phyloP scores from a whole-genome alignment of 257 asterid genomes.

The Oldenlandia corymbosa region DNA sequence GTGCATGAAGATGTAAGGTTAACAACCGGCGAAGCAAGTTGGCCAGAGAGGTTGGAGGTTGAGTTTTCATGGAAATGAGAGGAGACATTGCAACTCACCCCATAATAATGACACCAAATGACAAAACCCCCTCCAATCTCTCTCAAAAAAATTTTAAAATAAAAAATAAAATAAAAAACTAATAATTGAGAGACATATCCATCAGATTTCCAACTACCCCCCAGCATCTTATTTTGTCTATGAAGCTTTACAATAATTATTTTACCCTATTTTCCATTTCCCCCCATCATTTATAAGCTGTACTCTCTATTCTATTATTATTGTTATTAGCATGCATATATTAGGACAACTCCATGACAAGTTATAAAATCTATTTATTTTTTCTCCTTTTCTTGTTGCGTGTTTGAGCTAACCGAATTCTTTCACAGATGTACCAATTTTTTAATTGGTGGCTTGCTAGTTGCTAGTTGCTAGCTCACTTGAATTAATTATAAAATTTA shows the following conservation, averaged over 20 bases:
- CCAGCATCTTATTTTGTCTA: constrained; percentile 3
- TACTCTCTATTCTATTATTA: neutral
- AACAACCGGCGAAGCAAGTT: constrained; percentile 8
- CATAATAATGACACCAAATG: constrained; percentile 7
- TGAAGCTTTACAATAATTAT: neutral
- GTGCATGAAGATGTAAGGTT: constrained; percentile 10
- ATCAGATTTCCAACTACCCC: constrained; percentile 4
- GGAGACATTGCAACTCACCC: constrained; percentile 9
- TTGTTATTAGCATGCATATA: neutral
- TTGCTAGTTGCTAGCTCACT: too few species aligned
- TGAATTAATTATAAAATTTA: too few species aligned
- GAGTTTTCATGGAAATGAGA: constrained; percentile 8
- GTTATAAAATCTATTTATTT: neutral
- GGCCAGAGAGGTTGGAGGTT: constrained; percentile 9
- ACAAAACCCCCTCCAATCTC: constrained; percentile 4
- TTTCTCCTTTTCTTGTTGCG: too few species aligned
- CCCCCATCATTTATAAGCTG: constrained; percentile 3
- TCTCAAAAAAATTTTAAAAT: too few species aligned
- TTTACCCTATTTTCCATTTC: too few species aligned
- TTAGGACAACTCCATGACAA: neutral
- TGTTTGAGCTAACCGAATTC: too few species aligned
- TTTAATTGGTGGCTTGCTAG: too few species aligned
- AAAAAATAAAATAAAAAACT: too few species aligned
- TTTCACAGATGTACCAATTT: too few species aligned
- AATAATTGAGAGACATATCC: constrained; percentile 12